Percentiles rank a stretch among this genome's conserved stretches.
These are phyloP conservation scores for Chalara sp. DNA, from an alignment of 2,329 filamentous ascomycete species.

Conservation along the genomic window DNA sequence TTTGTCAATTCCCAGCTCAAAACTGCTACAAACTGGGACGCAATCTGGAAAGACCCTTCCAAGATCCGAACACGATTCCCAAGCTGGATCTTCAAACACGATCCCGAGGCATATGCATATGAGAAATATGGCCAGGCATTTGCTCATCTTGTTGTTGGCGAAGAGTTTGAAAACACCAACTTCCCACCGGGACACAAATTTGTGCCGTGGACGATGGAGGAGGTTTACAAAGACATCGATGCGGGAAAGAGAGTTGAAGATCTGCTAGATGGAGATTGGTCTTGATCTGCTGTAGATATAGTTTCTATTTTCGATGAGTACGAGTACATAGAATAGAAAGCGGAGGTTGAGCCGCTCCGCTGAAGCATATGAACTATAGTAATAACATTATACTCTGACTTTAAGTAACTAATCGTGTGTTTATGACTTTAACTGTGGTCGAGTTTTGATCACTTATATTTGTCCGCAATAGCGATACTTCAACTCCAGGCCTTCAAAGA, in stretches of 20 bases:
- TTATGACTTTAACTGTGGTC: too few relatives aligned
- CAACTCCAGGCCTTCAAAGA: too few relatives aligned
- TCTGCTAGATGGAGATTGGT: slow-evolving; percentile 4
- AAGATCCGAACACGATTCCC: background rate
- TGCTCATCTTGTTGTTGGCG: background rate
- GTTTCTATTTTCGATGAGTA: too few relatives aligned
- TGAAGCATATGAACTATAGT: too few relatives aligned
- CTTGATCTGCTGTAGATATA: background rate
- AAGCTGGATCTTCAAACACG: slow-evolving; percentile 1
- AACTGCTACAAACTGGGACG: background rate
- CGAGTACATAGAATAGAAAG: too few relatives aligned
- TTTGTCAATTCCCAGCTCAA: background rate
- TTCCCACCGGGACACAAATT: slow-evolving; percentile 1
- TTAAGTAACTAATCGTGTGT: too few relatives aligned
- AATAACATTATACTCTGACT: too few relatives aligned
- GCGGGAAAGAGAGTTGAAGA: background rate
- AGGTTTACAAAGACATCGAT: background rate
- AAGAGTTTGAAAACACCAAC: slow-evolving; percentile 1
- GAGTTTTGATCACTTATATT: too few relatives aligned
- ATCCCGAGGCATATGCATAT: slow-evolving; percentile 3
- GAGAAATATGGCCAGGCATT: slow-evolving; percentile 2
- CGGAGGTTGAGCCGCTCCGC: too few relatives aligned
- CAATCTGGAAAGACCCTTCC: background rate
- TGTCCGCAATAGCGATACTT: too few relatives aligned
- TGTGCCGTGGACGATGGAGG: slow-evolving; percentile 5